These are phyloP conservation scores for Pyronema omphalodes DNA, from an alignment of 495 filamentous ascomycete species.

Conservation along the genomic window DNA sequence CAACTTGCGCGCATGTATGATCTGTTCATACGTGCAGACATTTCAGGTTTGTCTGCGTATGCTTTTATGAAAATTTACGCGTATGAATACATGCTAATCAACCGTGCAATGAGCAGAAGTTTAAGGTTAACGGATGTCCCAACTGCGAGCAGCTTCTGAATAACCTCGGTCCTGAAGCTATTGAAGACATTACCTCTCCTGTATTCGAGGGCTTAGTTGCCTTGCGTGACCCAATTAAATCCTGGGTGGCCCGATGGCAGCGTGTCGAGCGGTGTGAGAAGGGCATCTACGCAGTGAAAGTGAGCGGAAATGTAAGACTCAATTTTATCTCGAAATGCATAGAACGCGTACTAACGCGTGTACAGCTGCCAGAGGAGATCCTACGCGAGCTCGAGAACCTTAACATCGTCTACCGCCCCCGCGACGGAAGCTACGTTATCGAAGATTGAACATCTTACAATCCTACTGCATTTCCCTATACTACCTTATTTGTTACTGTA, in stretches of 20 bases:
- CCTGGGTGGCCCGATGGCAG: conserved; percentile 92
- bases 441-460: conserved; percentile 7
- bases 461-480: not conserved
- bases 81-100: not conserved
- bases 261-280: conserved; percentile 69
- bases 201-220: conserved; percentile 83
- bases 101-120: conserved; percentile 36
- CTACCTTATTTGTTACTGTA: not conserved
- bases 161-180: conserved; percentile 60
- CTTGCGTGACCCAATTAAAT: conserved; percentile 52
- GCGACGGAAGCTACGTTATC: conserved; percentile 21
- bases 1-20: conserved; percentile 90
- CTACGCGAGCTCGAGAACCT: conserved; percentile 12
- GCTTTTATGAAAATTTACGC: not conserved
- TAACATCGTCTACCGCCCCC: conserved; percentile 21
- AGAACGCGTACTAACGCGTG: not conserved
- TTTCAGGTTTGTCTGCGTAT: conserved; percentile 37
- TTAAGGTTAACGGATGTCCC: conserved; percentile 71
- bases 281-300: conserved; percentile 86
- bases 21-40: conserved; percentile 80
- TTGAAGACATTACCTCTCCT: conserved; percentile 83
- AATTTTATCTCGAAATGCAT: not conserved
- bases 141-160: conserved; percentile 88
- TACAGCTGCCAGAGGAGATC: conserved; percentile 32
- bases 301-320: conserved; percentile 48